Evolutionary conservation across 345 rosid species (phyloP).

Genomic region (Noccaea bulbosa): DNA sequence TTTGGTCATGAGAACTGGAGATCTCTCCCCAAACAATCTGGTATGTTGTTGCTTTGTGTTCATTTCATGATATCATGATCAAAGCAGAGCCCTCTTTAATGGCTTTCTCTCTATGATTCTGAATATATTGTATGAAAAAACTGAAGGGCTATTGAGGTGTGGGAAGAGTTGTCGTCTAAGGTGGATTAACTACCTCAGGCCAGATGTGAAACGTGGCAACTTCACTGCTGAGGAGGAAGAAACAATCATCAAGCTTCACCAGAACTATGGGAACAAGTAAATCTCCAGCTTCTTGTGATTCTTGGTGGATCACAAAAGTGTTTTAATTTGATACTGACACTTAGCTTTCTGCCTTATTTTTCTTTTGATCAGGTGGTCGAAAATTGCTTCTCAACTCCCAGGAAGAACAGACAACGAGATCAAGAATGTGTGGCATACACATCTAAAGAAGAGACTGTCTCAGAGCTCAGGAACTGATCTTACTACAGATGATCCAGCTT

Average conservation of each 20-base stretch:
- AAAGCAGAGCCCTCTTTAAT: conserved; percentile 22
- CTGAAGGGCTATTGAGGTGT: conserved; percentile 73
- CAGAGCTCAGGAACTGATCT: conserved; percentile 10
- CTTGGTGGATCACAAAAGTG: neutral
- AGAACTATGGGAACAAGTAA: conserved; percentile 78
- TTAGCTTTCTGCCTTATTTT: neutral
- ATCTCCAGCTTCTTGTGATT: neutral
- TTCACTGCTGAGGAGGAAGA: conserved; percentile 81
- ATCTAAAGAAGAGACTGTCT: conserved; percentile 65
- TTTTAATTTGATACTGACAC: conserved; percentile 25
- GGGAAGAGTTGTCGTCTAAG: conserved; percentile 94
- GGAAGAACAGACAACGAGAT: conserved; percentile 97
- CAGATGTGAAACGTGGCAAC: conserved; percentile 84
- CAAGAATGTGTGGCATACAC: conserved; percentile 90
- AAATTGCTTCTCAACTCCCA: conserved; percentile 74
- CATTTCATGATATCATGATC: conserved; percentile 9
- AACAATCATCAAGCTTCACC: conserved; percentile 60
- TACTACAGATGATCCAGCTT: conserved; percentile 30
- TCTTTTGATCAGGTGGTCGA: conserved; percentile 71
- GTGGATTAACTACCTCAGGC: conserved; percentile 92
- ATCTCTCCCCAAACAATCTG: conserved; percentile 71
- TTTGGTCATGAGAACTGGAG: conserved; percentile 76
- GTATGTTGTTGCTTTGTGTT: conserved; percentile 42
- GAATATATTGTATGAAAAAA: neutral
- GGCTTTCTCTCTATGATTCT: neutral